Evolutionary conservation across 495 filamentous ascomycete genomes (phyloP).

Genomic region (Xylaria nigripes): DNA sequence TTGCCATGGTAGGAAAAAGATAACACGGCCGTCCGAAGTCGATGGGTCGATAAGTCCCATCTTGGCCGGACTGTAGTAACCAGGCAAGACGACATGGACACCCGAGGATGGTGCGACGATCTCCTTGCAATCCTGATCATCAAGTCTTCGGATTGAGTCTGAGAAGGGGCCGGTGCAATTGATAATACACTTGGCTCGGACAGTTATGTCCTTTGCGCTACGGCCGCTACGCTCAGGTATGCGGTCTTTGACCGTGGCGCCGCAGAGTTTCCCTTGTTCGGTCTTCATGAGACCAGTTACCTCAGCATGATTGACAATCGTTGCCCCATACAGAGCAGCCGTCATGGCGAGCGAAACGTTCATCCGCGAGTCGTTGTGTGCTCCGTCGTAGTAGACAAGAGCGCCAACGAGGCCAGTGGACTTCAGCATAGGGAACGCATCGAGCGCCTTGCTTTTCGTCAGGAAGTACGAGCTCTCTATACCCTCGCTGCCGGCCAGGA

Average conservation of each 20-base stretch:
- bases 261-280: constrained; percentile 65
- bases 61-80: constrained; percentile 87
- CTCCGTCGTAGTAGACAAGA: constrained; percentile 96
- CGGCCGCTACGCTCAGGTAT: constrained; percentile 49
- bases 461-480: constrained; percentile 97
- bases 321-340: constrained; percentile 85
- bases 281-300: constrained; percentile 81
- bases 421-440: constrained; percentile 96
- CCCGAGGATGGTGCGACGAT: constrained; percentile 93
- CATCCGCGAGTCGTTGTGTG: constrained; percentile 98
- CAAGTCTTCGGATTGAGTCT: constrained; percentile 87
- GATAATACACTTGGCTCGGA: constrained; percentile 85
- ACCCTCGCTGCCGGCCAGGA: constrained; percentile 88
- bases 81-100: constrained; percentile 89
- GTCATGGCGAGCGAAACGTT: constrained; percentile 96
- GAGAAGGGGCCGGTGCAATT: constrained; percentile 97
- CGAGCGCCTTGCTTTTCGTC: constrained; percentile 86
- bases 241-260: constrained; percentile 70
- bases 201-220: constrained; percentile 52
- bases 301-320: constrained; percentile 88
- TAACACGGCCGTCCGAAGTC: constrained; percentile 92
- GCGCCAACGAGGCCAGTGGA: constrained; percentile 78
- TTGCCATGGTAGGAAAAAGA: constrained; percentile 99
- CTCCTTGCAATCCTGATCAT: constrained; percentile 61
- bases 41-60: constrained; percentile 96